Percentiles rank a stretch among this genome's conserved stretches.
Evolutionary conservation across 352 stramenopile genomes (phyloP).

Genomic region (Blastocystis sp.): DNA sequence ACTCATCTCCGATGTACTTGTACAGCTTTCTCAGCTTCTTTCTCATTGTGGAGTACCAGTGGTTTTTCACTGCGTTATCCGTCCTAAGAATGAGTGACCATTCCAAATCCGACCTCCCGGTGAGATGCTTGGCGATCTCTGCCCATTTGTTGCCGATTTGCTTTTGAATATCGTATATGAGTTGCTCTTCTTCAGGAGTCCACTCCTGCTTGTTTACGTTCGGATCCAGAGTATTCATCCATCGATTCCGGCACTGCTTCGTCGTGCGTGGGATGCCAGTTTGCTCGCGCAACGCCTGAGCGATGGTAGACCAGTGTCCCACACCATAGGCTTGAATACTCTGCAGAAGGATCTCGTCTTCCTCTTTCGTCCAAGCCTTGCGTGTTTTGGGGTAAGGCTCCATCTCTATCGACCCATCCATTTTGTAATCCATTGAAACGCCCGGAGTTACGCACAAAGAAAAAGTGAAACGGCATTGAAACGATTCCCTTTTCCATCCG

Average conservation of each 20-base stretch:
- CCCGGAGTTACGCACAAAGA: constrained; percentile 61
- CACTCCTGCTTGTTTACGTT: constrained; percentile 74
- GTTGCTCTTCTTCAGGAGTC: constrained; percentile 75
- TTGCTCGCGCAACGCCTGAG: constrained; percentile 4
- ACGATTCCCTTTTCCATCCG: background rate
- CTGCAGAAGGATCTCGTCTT: constrained; percentile 71
- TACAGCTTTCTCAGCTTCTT: constrained; percentile 75
- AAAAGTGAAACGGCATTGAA: constrained; percentile 55
- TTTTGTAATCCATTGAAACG: constrained; percentile 71
- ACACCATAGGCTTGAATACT: constrained; percentile 64
- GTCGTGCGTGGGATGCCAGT: constrained; percentile 75
- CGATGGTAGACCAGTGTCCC: constrained; percentile 73
- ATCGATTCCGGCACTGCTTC: constrained; percentile 78
- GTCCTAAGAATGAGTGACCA: constrained; percentile 59
- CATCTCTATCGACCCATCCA: constrained; percentile 3
- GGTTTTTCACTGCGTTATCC: constrained; percentile 78
- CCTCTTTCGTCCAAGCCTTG: constrained; percentile 70
- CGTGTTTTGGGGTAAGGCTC: constrained; percentile 15
- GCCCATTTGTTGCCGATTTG: constrained; percentile 77
- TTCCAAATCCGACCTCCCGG: constrained; percentile 61
- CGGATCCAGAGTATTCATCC: constrained; percentile 77
- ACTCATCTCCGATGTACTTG: constrained; percentile 73
- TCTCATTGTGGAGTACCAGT: constrained; percentile 77
- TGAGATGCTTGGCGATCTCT: constrained; percentile 76
- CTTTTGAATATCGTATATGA: constrained; percentile 66